Percentiles rank a stretch among this genome's conserved stretches.
These are phyloP conservation scores for Ceratobasidium sp. DNA, from an alignment of 1,284 basidiomycete genomes.

Conservation along the genomic window DNA sequence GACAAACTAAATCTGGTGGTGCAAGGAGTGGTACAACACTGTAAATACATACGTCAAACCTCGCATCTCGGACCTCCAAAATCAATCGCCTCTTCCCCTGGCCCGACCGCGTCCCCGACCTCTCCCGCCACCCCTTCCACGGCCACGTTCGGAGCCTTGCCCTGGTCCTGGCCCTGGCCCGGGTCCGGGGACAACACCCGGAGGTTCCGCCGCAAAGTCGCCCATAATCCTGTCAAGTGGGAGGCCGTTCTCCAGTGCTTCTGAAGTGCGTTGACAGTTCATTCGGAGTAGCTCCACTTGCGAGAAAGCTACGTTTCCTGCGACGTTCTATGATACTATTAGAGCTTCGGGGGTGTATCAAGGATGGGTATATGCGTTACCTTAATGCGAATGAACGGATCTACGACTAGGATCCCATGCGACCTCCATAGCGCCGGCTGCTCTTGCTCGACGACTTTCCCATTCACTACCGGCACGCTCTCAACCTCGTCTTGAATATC, in stretches of 20 bases:
- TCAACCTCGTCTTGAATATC: constrained; percentile 30
- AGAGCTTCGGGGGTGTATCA: neutral
- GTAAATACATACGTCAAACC: no score
- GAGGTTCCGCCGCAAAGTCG: constrained; percentile 30
- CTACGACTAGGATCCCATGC: constrained; percentile 58
- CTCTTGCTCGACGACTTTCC: constrained; percentile 3
- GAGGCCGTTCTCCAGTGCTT: constrained; percentile 30
- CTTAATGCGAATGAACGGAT: constrained; percentile 66
- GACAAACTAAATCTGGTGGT: no score
- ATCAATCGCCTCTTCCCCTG: constrained; percentile 14
- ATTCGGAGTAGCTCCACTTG: constrained; percentile 40
- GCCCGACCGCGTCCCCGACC: constrained; percentile 15
- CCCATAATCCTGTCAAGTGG: constrained; percentile 42
- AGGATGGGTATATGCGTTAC: constrained; percentile 53
- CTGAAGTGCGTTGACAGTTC: constrained; percentile 36
- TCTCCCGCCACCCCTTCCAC: constrained; percentile 35
- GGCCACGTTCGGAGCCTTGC: neutral
- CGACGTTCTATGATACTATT: constrained; percentile 27
- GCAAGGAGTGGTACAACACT: no score
- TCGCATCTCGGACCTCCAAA: no score
- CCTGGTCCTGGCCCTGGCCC: neutral
- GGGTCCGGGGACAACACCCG: neutral
- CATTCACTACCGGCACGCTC: constrained; percentile 27
- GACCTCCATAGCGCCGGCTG: constrained; percentile 51
- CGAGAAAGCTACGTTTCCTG: constrained; percentile 32